A percentile compares a stretch with the other conserved stretches of the same genome.
phyloP scores from a whole-genome alignment of 2,329 filamentous ascomycete genomes.

The Aspergillus pseudoviridinutans region DNA sequence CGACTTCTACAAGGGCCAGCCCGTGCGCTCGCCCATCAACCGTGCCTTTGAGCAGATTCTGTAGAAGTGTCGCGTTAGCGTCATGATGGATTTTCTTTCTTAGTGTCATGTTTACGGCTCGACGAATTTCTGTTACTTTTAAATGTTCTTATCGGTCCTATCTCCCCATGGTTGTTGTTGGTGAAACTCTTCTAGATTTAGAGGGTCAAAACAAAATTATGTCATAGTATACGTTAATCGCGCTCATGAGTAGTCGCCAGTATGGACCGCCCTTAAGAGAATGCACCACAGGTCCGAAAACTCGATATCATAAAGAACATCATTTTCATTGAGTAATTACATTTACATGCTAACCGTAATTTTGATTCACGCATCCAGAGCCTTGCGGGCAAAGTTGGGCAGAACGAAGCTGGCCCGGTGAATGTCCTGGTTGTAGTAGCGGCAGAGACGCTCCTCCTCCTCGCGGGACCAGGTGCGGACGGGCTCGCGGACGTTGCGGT shows the following conservation, averaged over 20 bases:
- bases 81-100: conserved; percentile 11
- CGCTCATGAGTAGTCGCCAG: not conserved
- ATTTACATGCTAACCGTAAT: not conserved
- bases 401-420: conserved; percentile 92
- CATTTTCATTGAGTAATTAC: conserved; percentile 2
- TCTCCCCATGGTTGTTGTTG: conserved; percentile 1
- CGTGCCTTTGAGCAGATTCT: conserved; percentile 96
- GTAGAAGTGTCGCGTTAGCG: conserved; percentile 49
- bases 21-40: conserved; percentile 92
- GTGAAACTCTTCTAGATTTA: conserved; percentile 16
- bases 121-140: conserved; percentile 17
- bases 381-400: conserved; percentile 87
- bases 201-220: conserved; percentile 10
- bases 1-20: conserved; percentile 96
- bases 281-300: not conserved
- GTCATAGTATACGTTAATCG: not conserved
- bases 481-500: conserved; percentile 77
- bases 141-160: conserved; percentile 7
- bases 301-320: conserved; percentile 6
- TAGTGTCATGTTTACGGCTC: conserved; percentile 18
- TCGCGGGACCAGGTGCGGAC: conserved; percentile 75
- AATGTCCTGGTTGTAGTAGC: conserved; percentile 96
- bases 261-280: too few relatives aligned
- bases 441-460: conserved; percentile 89
- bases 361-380: conserved; percentile 37